These are phyloP conservation scores for Rhizopus microsporus DNA, from an alignment of 371 early-diverging fungal species.

Conservation along the genomic window DNA sequence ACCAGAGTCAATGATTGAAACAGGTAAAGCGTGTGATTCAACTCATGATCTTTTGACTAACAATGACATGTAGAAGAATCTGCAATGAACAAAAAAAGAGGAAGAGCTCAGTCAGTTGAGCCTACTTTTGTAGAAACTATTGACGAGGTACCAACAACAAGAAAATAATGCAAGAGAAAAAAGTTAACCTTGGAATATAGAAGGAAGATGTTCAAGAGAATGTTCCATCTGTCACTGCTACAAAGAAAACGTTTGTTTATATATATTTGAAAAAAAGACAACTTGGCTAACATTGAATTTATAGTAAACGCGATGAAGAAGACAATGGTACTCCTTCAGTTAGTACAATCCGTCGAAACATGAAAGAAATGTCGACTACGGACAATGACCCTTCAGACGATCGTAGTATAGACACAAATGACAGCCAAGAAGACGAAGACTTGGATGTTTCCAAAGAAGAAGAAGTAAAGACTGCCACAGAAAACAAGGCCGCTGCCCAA, in stretches of 20 bases:
- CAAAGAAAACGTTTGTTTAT: slow-evolving; percentile 42
- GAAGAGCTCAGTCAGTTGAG: slow-evolving; percentile 48
- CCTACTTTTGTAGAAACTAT: slow-evolving; percentile 27
- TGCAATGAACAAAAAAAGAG: slow-evolving; percentile 43
- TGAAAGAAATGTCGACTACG: slow-evolving; percentile 50
- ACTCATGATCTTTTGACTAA: neutral
- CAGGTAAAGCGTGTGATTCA: slow-evolving; percentile 7
- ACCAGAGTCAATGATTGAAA: slow-evolving; percentile 20
- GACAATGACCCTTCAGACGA: slow-evolving; percentile 32
- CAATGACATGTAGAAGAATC: slow-evolving; percentile 30
- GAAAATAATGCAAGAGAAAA: neutral
- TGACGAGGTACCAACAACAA: slow-evolving; percentile 8
- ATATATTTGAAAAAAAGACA: neutral
- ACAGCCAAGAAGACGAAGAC: slow-evolving; percentile 15
- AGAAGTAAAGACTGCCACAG: slow-evolving; percentile 11
- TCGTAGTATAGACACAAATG: slow-evolving; percentile 3
- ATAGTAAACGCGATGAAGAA: slow-evolving; percentile 43
- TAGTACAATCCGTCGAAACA: slow-evolving; percentile 42
- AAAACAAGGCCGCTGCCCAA: slow-evolving; percentile 20
- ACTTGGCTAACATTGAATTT: slow-evolving; percentile 3
- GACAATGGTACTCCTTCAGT: slow-evolving; percentile 22
- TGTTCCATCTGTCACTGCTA: slow-evolving; percentile 26
- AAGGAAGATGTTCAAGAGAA: slow-evolving; percentile 11
- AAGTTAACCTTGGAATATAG: neutral
- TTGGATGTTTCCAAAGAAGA: slow-evolving; percentile 14